These are phyloP conservation scores for Cylindrotheca fusiformis DNA, from an alignment of 108 stramenopile species.

Conservation along the genomic window DNA sequence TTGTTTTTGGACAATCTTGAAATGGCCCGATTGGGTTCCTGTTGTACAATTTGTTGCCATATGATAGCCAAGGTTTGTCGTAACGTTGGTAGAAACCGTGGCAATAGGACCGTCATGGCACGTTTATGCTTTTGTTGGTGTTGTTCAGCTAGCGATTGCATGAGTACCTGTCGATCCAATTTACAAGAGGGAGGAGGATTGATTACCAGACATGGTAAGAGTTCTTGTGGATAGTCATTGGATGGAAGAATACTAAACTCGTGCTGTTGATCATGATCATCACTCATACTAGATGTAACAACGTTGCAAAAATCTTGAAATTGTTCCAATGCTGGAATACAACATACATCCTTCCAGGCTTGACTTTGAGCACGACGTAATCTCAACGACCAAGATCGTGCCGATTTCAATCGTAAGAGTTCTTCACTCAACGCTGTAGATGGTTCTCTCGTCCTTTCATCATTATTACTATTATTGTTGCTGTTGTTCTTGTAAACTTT, in stretches of 20 bases:
- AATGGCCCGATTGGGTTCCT: background rate
- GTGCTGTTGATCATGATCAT: background rate
- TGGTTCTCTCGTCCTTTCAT: too few species aligned
- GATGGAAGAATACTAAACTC: background rate
- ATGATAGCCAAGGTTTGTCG: conserved; percentile 7
- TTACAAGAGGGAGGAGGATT: conserved; percentile 3
- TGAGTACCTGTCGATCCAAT: conserved; percentile 17
- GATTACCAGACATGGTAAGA: conserved; percentile 8
- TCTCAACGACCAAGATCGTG: background rate
- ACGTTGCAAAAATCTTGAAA: background rate
- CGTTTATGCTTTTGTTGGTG: background rate
- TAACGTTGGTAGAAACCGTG: conserved; percentile 8
- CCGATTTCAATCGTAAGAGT: background rate
- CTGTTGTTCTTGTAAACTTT: too few species aligned
- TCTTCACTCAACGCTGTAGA: background rate
- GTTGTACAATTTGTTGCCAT: conserved; percentile 4
- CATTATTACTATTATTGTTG: too few species aligned
- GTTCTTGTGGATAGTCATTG: conserved; percentile 8
- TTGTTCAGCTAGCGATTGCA: background rate
- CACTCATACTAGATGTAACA: background rate
- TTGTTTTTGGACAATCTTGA: conserved; percentile 2
- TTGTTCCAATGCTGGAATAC: background rate
- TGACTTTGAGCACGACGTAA: background rate
- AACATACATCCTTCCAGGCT: background rate
- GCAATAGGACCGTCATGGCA: conserved; percentile 1